phyloP scores from a whole-genome alignment of 2,329 filamentous ascomycete genomes.

The Fusarium transvaalense region DNA sequence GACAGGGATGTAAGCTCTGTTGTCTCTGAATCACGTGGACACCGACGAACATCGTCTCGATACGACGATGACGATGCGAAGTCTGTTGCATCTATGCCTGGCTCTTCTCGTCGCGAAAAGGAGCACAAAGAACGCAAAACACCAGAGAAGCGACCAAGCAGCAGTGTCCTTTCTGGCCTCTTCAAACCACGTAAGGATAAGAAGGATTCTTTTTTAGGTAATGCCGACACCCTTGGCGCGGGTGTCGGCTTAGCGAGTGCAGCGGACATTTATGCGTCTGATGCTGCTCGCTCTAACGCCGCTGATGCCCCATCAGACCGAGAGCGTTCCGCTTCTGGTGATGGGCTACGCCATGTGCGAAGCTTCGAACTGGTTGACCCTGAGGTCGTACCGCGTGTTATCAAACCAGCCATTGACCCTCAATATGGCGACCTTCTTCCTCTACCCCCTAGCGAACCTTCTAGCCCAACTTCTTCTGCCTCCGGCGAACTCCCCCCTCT shows the following conservation, averaged over 20 bases:
- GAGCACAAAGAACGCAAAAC: slow-evolving; percentile 48
- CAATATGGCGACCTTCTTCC: slow-evolving; percentile 74
- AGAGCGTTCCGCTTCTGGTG: slow-evolving; percentile 51
- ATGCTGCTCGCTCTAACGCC: slow-evolving; percentile 60
- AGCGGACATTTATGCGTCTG: slow-evolving; percentile 57
- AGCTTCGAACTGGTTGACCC: slow-evolving; percentile 63
- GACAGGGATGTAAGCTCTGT: slow-evolving; percentile 64
- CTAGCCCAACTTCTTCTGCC: slow-evolving; percentile 57
- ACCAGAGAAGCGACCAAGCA: slow-evolving; percentile 56
- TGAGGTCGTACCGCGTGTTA: slow-evolving; percentile 68
- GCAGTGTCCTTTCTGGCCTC: slow-evolving; percentile 63
- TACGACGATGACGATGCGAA: slow-evolving; percentile 63
- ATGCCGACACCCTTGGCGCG: slow-evolving; percentile 77
- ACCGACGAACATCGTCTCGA: slow-evolving; percentile 49
- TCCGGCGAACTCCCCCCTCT: slow-evolving; percentile 63
- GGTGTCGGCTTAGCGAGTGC: slow-evolving; percentile 73
- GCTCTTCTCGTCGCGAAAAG: slow-evolving; percentile 53
- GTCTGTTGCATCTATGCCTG: slow-evolving; percentile 58
- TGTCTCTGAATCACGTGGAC: slow-evolving; percentile 59
- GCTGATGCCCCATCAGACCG: slow-evolving; percentile 58
- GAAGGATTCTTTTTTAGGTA: slow-evolving; percentile 77
- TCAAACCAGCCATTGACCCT: slow-evolving; percentile 76
- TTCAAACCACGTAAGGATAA: slow-evolving; percentile 60
- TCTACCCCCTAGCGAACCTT: slow-evolving; percentile 70
- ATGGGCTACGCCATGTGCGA: slow-evolving; percentile 40